phyloP scores from a whole-genome alignment of 2,329 filamentous ascomycete genomes.

The Arthrobotrys iridis region DNA sequence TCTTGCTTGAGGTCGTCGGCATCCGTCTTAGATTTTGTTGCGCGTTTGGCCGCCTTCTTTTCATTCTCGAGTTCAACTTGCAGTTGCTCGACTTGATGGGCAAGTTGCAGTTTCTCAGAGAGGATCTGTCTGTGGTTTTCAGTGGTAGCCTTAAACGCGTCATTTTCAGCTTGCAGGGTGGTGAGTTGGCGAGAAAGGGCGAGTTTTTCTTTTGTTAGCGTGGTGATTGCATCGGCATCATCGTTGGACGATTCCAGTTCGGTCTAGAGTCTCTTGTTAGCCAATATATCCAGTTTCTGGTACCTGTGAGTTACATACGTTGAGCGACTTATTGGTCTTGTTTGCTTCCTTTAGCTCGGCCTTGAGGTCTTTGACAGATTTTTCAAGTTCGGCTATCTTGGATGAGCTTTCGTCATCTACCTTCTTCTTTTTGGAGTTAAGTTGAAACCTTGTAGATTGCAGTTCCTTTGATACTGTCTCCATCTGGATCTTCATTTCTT shows the following conservation, averaged over 20 bases:
- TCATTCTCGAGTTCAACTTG: slow-evolving; percentile 66
- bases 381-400: slow-evolving; percentile 44
- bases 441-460: slow-evolving; percentile 38
- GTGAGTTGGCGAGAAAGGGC: slow-evolving; percentile 63
- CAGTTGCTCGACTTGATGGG: slow-evolving; percentile 66
- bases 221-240: slow-evolving; percentile 36
- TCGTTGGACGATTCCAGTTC: slow-evolving; percentile 46
- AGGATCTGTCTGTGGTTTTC: slow-evolving; percentile 67
- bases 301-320: slow-evolving; percentile 19
- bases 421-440: slow-evolving; percentile 49
- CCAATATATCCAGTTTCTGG: background rate
- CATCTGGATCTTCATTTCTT: slow-evolving; percentile 39
- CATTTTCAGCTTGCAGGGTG: slow-evolving; percentile 71
- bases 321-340: slow-evolving; percentile 58
- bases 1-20: slow-evolving; percentile 43
- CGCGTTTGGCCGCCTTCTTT: slow-evolving; percentile 61
- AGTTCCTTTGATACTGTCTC: slow-evolving; percentile 42
- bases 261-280: slow-evolving; percentile 26
- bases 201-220: slow-evolving; percentile 47
- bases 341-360: slow-evolving; percentile 61
- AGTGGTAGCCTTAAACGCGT: slow-evolving; percentile 70
- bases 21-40: slow-evolving; percentile 51
- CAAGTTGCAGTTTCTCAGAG: slow-evolving; percentile 65
- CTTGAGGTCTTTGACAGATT: slow-evolving; percentile 60
- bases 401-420: slow-evolving; percentile 60